Evolutionary conservation across 148 eudicot genomes (phyloP).

Genomic region (Rhododendron williamsianum): DNA sequence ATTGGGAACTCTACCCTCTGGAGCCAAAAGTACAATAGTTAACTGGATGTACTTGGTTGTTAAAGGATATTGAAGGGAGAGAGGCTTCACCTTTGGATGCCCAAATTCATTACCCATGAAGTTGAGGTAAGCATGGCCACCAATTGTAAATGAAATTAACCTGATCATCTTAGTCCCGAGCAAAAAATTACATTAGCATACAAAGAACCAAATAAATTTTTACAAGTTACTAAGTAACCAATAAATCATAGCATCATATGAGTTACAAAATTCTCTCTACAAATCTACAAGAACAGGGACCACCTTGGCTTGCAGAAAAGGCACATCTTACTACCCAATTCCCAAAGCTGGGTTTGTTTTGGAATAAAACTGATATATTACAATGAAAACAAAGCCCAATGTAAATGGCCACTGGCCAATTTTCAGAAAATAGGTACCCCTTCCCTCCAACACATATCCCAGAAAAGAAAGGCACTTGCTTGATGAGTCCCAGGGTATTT

Average conservation of each 20-base stretch:
- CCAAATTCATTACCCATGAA: conserved; percentile 99
- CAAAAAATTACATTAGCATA: not conserved
- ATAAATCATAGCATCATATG: not conserved
- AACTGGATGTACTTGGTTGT: not conserved
- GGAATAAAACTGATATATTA: not conserved
- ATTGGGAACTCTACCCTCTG: conserved; percentile 93
- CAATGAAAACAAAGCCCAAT: not conserved
- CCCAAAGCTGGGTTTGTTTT: not conserved
- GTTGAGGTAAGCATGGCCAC: conserved; percentile 84
- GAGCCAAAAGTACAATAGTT: conserved; percentile 14
- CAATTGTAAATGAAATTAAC: conserved; percentile 76
- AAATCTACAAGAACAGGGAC: conserved; percentile 2
- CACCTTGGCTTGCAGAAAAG: not conserved
- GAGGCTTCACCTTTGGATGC: conserved; percentile 75
- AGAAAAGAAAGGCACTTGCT: not conserved
- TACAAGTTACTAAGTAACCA: not conserved
- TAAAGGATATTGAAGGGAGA: not conserved
- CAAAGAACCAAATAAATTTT: not conserved
- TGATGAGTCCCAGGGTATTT: not conserved
- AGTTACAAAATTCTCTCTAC: not conserved
- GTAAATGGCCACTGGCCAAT: not conserved
- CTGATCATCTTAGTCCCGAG: conserved; percentile 60
- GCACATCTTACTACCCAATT: not conserved
- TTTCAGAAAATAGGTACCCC: not conserved
- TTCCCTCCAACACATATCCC: not conserved